A percentile compares a stretch with the other conserved stretches of the same genome.
Evolutionary conservation across 192 early-diverging fungal genomes (phyloP).

Genomic region (Coemansia sp.): DNA sequence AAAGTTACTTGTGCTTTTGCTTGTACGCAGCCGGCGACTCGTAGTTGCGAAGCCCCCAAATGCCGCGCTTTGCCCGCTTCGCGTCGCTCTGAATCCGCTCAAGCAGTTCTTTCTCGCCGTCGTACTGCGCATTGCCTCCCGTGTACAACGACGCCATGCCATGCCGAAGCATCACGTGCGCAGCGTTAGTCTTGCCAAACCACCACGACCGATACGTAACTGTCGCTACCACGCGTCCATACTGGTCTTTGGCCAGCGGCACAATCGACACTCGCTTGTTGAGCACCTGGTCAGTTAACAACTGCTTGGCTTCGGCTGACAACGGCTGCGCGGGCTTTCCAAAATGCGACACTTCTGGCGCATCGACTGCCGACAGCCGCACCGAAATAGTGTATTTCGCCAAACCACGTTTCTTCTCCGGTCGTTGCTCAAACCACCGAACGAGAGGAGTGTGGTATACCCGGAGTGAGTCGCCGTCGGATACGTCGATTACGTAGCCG

Average conservation of each 20-base stretch:
- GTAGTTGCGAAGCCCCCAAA: conserved; percentile 46
- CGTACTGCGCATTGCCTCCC: conserved; percentile 49
- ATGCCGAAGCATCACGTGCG: conserved; percentile 39
- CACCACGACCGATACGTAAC: conserved; percentile 29
- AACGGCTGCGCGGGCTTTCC: conserved; percentile 52
- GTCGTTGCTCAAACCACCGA: conserved; percentile 26
- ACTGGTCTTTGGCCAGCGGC: conserved; percentile 52
- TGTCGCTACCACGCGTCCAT: conserved; percentile 40
- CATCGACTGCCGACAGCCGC: conserved; percentile 44
- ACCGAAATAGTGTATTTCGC: conserved; percentile 41
- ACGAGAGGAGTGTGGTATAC: conserved; percentile 44
- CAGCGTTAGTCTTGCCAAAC: conserved; percentile 28
- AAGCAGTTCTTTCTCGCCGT: conserved; percentile 37
- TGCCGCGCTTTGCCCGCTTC: conserved; percentile 27
- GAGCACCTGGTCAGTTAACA: conserved; percentile 26
- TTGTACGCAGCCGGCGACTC: conserved; percentile 50
- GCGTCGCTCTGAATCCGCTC: conserved; percentile 31
- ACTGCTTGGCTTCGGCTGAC: conserved; percentile 44
- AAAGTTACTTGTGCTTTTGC: neutral
- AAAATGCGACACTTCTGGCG: conserved; percentile 53
- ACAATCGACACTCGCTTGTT: conserved; percentile 29
- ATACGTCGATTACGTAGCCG: conserved; percentile 43
- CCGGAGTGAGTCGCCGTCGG: conserved; percentile 46
- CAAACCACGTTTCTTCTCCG: conserved; percentile 32
- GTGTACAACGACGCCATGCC: conserved; percentile 38